Percentiles rank a stretch among this genome's conserved stretches.
These are phyloP conservation scores for Blastocystis sp. DNA, from an alignment of 352 stramenopile genomes.

Conservation along the genomic window DNA sequence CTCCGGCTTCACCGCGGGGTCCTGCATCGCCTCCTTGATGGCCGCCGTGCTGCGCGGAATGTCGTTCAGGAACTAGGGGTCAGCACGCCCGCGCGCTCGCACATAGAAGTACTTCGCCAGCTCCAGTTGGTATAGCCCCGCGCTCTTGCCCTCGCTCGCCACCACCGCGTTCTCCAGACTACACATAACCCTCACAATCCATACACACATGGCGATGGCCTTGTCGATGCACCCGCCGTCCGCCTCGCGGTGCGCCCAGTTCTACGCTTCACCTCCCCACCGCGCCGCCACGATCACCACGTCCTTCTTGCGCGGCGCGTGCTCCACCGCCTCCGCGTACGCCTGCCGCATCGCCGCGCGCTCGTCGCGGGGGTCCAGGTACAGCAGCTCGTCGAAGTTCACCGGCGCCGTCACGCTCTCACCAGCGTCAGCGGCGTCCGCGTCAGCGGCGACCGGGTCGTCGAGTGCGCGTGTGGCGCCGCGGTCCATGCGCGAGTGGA, in stretches of 20 bases:
- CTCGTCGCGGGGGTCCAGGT: slow-evolving; percentile 17
- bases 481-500: too few species aligned
- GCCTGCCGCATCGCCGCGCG: slow-evolving; percentile 8
- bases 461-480: too few species aligned
- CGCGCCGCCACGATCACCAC: background rate
- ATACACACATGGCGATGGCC: slow-evolving; percentile 12
- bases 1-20: background rate
- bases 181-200: background rate
- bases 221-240: slow-evolving; percentile 25
- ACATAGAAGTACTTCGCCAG: slow-evolving; percentile 31
- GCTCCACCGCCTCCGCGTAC: background rate
- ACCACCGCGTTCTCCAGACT: background rate
- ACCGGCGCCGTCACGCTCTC: background rate
- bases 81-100: background rate
- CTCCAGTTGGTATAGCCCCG: background rate
- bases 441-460: too few species aligned
- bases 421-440: too few species aligned
- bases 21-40: slow-evolving; percentile 16
- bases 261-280: background rate
- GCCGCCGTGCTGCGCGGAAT: background rate
- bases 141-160: too few species aligned
- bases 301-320: background rate
- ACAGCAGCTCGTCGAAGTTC: background rate
- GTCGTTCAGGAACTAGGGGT: slow-evolving; percentile 15
- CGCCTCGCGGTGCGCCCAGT: slow-evolving; percentile 8